Base-by-base conservation (phyloP, 768 basidiomycete species). In the Tubosaeta brunneosetosa region DNA sequence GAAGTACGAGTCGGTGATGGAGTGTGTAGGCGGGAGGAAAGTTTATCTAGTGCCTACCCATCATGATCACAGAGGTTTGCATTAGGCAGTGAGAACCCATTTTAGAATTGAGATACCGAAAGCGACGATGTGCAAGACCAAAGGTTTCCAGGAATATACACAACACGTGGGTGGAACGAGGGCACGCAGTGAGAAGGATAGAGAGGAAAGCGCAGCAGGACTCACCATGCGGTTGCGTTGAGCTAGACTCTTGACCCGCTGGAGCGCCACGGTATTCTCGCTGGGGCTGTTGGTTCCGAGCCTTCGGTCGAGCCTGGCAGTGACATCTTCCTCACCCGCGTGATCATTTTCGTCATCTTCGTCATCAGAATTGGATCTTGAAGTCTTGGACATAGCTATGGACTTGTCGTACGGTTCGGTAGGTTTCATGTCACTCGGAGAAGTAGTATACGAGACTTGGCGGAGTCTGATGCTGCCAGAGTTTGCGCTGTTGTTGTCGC, bases 191-290 rank as follows among this genome's bases (percentile, higher is more conserved):
- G 53, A 65, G 56, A 53, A 50, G 43, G 51, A 50, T 53, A 12
- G 54, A 55, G 58, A 61, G 51, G 53, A 42, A 56, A 50, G 44
- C 52, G 59, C 56, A 56, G 48, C 44, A 56, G 19, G 66, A 29
- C 85, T 61, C 62, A 88, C 88, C 78, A 85, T 76, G 61, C 84
- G 79, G 71, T 87, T 91, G 50, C 86, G 77, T 61, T 88, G 79
- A 14, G 84, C 80, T 44, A 91, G 74, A 53, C 75, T 87, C 70
- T 78, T 82, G 29, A 86, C 86, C 42, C 86, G 77, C 65, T 86
- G 81, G 54, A 91, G 66, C 3, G 86, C 82, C 38, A 74, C 64
- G 11, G 74, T 66, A 60, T 84, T 85, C 57, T 84, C 81, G 61
- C 71, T 84, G 31, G 75, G 66, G 57, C 66, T 62, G 54, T 69